Conservation (phyloP, 2,329 filamentous ascomycete species). For the Hymenoscyphus linearis region DNA sequence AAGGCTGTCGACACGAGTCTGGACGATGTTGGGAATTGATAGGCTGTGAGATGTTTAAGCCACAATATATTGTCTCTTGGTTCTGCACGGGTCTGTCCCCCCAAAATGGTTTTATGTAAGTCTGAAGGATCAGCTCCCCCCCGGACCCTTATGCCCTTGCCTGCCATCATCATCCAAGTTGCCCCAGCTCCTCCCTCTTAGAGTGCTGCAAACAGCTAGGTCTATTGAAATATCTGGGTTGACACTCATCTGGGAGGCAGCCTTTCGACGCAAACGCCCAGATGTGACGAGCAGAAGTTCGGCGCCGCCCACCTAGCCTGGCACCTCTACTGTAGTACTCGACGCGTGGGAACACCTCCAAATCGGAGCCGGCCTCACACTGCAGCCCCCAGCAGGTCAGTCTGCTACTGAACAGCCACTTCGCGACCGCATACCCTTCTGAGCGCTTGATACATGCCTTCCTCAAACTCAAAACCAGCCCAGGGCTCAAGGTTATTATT, state of each 20-base stretch:
- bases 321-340: not conserved
- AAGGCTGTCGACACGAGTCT: not conserved
- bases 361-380: not conserved
- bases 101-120: not conserved
- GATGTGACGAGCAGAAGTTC: no score
- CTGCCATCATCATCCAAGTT: not conserved
- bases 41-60: not conserved
- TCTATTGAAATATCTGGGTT: no score
- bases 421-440: not conserved
- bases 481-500: not conserved
- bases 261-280: no score
- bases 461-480: not conserved
- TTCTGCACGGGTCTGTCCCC: not conserved
- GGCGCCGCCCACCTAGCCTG: no score
- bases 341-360: not conserved
- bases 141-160: not conserved
- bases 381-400: not conserved
- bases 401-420: not conserved
- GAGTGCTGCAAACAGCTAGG: no score
- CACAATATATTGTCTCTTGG: not conserved
- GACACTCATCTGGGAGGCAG: no score
- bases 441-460: not conserved
- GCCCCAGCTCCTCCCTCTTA: no score
- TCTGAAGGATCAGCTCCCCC: no score
- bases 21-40: not conserved